Evolutionary conservation across 2,329 filamentous ascomycete genomes (phyloP), one percentile per base, ranked within the genome.

Genomic region (Tympanopsis confertula): DNA sequence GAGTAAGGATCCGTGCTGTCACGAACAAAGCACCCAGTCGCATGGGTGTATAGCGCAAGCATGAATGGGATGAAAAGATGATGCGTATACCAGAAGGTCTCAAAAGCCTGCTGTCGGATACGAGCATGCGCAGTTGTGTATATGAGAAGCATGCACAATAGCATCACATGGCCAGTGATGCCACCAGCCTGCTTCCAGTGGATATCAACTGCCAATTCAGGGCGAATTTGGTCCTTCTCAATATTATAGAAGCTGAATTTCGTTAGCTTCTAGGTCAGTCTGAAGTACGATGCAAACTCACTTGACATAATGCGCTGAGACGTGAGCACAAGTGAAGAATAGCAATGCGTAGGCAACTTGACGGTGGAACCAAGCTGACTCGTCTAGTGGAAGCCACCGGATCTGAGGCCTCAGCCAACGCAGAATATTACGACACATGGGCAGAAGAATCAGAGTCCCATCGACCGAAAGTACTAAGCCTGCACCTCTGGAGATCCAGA

Each of bases 11-110:
- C 52, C 4, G 68, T 58, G 2, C 78, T 82, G 54, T 95, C 88
- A 47, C 91, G 84, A 28, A 98, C 91, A 63, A 98, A 98, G 62
- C 91, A 98, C 42, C 87, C 88, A 5, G 85, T 86, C 2, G 91
- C 89, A 59, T 98, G 91, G 12, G 89, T 96, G 61, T 96, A 98
- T 48, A 98, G 78, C 35, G 76, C 89, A 33, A 98, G 70, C 52
- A 96, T 63, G 60, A 98, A 98, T 2, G 91, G 89, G 42, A 98
- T 83, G 53, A 96, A 96, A n/a, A 98, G 74, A 52, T 98, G 91
- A 61, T 98, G 91, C 1, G 87, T 94, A 62, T 98, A 98, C 91
- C 91, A 98, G 58, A 98, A 98, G 0, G 89, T 93, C 63, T 98
- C 91, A 54, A 88, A 98, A 0, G 86, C 94, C 56, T 98, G 91